phyloP scores from a whole-genome alignment of 805 yeast genomes.

The Kluyveromyces dobzhanskii region DNA sequence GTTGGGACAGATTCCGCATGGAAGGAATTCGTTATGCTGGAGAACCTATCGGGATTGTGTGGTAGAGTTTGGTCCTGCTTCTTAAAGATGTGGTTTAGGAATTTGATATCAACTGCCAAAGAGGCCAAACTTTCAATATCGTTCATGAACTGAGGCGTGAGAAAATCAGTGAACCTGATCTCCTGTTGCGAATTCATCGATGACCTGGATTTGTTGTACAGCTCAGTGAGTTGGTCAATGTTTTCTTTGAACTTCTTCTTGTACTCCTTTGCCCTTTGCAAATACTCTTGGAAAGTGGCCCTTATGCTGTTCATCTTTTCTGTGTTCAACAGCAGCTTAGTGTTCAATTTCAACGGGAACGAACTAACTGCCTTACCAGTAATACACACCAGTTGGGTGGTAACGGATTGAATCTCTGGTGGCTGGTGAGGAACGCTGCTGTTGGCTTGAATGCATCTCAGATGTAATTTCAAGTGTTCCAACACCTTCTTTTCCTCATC shows the following conservation, averaged over 20 bases:
- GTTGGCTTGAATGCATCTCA: conserved; percentile 28
- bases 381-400: conserved; percentile 28
- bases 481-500: conserved; percentile 24
- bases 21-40: not conserved
- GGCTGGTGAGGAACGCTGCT: conserved; percentile 23
- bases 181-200: conserved; percentile 12
- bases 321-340: conserved; percentile 23
- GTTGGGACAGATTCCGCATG: not conserved
- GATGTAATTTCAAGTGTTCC: conserved; percentile 21
- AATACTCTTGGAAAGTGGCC: conserved; percentile 15
- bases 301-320: conserved; percentile 19
- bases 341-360: conserved; percentile 36
- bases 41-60: conserved; percentile 7
- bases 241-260: conserved; percentile 18
- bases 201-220: conserved; percentile 19
- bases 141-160: conserved; percentile 19
- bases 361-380: conserved; percentile 30
- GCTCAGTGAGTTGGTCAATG: conserved; percentile 15
- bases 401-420: conserved; percentile 25
- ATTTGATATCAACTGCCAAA: conserved; percentile 14
- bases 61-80: conserved; percentile 22
- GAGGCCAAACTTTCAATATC: conserved; percentile 28
- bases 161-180: conserved; percentile 24
- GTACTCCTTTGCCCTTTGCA: conserved; percentile 9
- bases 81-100: conserved; percentile 21